These are phyloP conservation scores for Zygotorulaspora danielsina DNA, from an alignment of 805 yeast species.

Conservation along the genomic window DNA sequence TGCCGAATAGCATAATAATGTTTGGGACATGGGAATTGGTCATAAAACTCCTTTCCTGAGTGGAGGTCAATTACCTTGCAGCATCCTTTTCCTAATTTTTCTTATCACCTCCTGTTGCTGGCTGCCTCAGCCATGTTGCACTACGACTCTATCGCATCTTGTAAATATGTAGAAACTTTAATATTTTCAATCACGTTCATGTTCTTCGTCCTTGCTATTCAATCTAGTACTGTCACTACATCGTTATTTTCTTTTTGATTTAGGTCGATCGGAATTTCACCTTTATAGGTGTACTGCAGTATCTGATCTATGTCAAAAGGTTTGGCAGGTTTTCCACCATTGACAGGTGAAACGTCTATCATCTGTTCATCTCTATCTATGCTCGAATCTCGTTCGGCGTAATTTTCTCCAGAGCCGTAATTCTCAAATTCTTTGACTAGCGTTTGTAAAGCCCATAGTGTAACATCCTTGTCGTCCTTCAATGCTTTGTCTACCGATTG, in stretches of 20 bases:
- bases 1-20: constrained; percentile 97
- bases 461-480: constrained; percentile 55
- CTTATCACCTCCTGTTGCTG: no score
- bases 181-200: no score
- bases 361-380: constrained; percentile 12
- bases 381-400: constrained; percentile 41
- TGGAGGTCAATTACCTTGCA: no score
- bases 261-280: constrained; percentile 24
- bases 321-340: constrained; percentile 22
- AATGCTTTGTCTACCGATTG: constrained; percentile 26
- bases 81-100: no score
- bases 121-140: background rate
- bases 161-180: constrained; percentile 7
- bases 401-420: constrained; percentile 57
- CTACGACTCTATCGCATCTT: constrained; percentile 3
- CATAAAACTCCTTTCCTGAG: constrained; percentile 49
- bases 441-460: constrained; percentile 62
- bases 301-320: constrained; percentile 40
- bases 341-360: constrained; percentile 16
- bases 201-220: no score
- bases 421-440: constrained; percentile 51
- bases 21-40: constrained; percentile 98
- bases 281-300: constrained; percentile 45
- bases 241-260: background rate
- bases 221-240: no score